phyloP scores from a whole-genome alignment of 805 yeast genomes.

The Henningerozyma blattae region DNA sequence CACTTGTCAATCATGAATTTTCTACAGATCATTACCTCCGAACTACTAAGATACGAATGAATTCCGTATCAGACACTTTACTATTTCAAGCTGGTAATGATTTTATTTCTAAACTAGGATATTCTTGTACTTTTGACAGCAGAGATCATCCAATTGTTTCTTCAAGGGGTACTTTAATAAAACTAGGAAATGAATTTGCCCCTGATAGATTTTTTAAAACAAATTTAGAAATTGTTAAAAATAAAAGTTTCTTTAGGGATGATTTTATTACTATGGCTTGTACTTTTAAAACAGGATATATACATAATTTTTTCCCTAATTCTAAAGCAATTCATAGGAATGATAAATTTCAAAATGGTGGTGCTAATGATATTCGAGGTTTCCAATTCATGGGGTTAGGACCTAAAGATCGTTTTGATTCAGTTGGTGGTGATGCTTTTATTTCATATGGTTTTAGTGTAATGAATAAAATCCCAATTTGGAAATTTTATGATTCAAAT shows the following conservation, averaged over 20 bases:
- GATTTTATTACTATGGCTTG: slow-evolving; percentile 34
- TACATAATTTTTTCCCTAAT: slow-evolving; percentile 29
- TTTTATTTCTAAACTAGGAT: slow-evolving; percentile 41
- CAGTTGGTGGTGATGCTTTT: slow-evolving; percentile 58
- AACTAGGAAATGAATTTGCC: slow-evolving; percentile 35
- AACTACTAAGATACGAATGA: slow-evolving; percentile 29
- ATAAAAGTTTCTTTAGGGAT: slow-evolving; percentile 16
- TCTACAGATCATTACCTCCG: slow-evolving; percentile 22
- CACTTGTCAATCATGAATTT: slow-evolving; percentile 36
- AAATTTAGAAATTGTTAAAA: slow-evolving; percentile 21
- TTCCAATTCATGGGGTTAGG: slow-evolving; percentile 60
- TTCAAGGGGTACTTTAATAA: slow-evolving; percentile 31
- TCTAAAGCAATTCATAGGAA: slow-evolving; percentile 40
- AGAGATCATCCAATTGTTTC: slow-evolving; percentile 34
- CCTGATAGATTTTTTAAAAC: slow-evolving; percentile 15
- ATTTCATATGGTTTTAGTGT: slow-evolving; percentile 45
- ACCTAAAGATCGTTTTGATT: slow-evolving; percentile 40
- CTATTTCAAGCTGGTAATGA: slow-evolving; percentile 52
- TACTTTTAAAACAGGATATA: slow-evolving; percentile 42
- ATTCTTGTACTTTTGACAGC: slow-evolving; percentile 29
- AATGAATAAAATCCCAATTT: slow-evolving; percentile 49
- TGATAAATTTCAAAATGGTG: slow-evolving; percentile 81
- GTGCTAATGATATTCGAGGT: slow-evolving; percentile 60
- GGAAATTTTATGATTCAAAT: slow-evolving; percentile 31
- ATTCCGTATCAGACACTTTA: slow-evolving; percentile 40